Percentiles rank a stretch among this genome's conserved stretches.
Conservation (phyloP, 2,329 filamentous ascomycete species). For the Magnaporthiopsis rhizophila region DNA sequence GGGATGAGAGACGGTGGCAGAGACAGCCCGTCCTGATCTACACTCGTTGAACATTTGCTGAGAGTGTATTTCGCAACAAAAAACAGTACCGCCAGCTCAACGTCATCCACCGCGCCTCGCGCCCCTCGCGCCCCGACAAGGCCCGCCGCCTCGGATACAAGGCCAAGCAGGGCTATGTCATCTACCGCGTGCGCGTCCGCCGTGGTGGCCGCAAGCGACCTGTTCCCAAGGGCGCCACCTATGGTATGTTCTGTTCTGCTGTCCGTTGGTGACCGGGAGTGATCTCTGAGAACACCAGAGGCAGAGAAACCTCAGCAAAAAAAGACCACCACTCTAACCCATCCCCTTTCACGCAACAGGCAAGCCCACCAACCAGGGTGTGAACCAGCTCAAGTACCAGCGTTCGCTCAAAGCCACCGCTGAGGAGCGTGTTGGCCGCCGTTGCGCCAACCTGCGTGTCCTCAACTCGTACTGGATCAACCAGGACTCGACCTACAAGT, state of each 20-base stretch:
- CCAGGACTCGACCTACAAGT: conserved; percentile 99
- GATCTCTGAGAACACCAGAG: neutral
- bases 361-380: conserved; percentile 99
- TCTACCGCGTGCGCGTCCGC: conserved; percentile 98
- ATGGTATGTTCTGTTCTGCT: conserved; percentile 52
- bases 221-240: conserved; percentile 95
- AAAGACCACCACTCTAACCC: neutral
- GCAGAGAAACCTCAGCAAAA: neutral
- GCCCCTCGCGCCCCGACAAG: conserved; percentile 98
- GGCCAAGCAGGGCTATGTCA: conserved; percentile 99
- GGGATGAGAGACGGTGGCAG: conserved; percentile 11
- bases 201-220: conserved; percentile 98
- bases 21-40: conserved; percentile 60
- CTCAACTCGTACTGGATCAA: conserved; percentile 99
- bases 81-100: conserved; percentile 99
- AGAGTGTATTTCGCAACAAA: conserved; percentile 75
- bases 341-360: conserved; percentile 43
- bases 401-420: conserved; percentile 95
- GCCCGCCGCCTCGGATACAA: conserved; percentile 99
- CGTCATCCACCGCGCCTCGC: conserved; percentile 98
- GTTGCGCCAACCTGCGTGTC: conserved; percentile 97
- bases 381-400: conserved; percentile 99
- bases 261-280: neutral
- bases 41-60: conserved; percentile 99
- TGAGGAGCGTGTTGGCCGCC: conserved; percentile 99